Evolutionary conservation across 2,329 filamentous ascomycete species (phyloP), one percentile per base, ranked within the genome.

Genomic region (Phialophora expanda): DNA sequence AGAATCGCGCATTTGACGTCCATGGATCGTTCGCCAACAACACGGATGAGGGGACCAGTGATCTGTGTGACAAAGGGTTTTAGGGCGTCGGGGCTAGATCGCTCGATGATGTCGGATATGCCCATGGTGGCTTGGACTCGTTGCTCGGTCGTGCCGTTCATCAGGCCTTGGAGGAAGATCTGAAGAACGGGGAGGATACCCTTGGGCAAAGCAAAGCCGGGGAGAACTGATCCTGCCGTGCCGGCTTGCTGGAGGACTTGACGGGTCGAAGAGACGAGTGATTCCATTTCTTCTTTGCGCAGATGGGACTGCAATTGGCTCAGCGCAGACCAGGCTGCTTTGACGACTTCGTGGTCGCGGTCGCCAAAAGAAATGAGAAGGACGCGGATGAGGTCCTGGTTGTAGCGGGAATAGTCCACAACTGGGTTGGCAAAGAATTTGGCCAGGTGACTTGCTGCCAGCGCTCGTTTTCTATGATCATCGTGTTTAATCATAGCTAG

Each of bases 51-150:
- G 24, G 96, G 95, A 76, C 95, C 95, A 4, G 96, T 98, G 73
- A 99, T 97, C 75, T 97, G 93, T 32, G 94, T 97, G 66, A 99
- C 95, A 74, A 96, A 98, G 7, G 93, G 92, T 79, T 95, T 96
- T 69, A 99, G 83, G 22, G 93, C 89, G 66, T 93, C 89, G 71
- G 92, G 87, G 77, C 89, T 94, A 28, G 95, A 96, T 65, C 95
- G 89, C 80, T 98, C 95, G 70, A 98, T 90, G 71, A 99, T 91
- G 76, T 99, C 96, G 2, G 93, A 96, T 72, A 99, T 96, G 64
- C 92, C 95, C 69, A 98, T 84, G 54, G 96, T 95, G 65, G 95
- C 89, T 76, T 96, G 91, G 28, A 92, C 95, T 76, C 93, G 87
- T 81, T 99, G 95, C 4, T 99, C 95, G 17, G 91, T 83, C 44